A percentile compares a stretch with the other conserved stretches of the same genome.
Evolutionary conservation across 2,329 filamentous ascomycete genomes (phyloP).

Genomic region (Trichoderma pleuroti): DNA sequence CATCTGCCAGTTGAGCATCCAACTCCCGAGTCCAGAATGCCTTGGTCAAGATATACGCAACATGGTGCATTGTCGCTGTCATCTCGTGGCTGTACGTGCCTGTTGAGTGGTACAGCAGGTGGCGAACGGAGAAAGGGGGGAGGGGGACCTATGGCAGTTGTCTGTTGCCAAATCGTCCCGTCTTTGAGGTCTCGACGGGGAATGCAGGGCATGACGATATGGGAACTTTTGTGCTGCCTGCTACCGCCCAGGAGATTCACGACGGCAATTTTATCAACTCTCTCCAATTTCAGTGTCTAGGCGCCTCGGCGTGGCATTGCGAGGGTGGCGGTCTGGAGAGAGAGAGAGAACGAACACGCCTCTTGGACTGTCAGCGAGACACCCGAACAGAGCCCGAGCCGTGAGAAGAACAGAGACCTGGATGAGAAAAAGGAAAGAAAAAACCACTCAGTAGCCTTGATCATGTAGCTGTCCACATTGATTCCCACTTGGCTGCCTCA

Average conservation of each 20-base stretch:
- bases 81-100: not conserved
- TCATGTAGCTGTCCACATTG: not conserved
- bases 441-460: not conserved
- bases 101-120: not conserved
- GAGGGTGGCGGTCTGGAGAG: not conserved
- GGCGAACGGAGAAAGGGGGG: not conserved
- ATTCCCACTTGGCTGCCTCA: not conserved
- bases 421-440: not conserved
- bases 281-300: not conserved
- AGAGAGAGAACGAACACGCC: too few species aligned
- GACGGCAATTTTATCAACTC: not conserved
- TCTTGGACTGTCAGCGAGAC: not conserved
- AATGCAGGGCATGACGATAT: not conserved
- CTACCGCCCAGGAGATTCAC: not conserved
- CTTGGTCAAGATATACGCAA: not conserved
- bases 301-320: not conserved
- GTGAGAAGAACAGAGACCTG: not conserved
- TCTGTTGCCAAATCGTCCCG: not conserved
- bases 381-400: not conserved
- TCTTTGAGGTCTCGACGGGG: not conserved
- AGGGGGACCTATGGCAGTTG: not conserved
- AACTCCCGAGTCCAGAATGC: not conserved
- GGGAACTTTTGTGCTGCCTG: not conserved
- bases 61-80: not conserved
- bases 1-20: not conserved